Percentiles rank a stretch among this genome's conserved stretches.
Conservation (phyloP, 257 asterid species). For the Solanum piurae region DNA sequence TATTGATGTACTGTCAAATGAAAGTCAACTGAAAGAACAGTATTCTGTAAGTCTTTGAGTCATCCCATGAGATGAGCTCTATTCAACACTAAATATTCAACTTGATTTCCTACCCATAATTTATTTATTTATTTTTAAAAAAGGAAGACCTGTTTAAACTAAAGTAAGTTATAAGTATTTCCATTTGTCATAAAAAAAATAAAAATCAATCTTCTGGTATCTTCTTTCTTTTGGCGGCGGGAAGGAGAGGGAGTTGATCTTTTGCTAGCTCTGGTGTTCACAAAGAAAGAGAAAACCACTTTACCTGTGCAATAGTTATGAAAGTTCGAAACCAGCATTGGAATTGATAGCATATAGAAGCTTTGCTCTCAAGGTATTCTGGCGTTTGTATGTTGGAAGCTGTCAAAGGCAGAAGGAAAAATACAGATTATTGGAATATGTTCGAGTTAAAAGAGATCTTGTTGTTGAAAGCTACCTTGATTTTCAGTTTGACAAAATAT, state of each 20-base stretch:
- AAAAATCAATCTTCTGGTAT: neutral
- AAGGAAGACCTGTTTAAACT: neutral
- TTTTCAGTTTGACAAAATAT: neutral
- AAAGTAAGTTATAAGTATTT: neutral
- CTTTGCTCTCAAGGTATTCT: conserved; percentile 73
- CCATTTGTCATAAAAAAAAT: neutral
- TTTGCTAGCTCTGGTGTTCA: neutral
- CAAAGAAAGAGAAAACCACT: neutral
- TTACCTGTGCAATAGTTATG: conserved; percentile 22
- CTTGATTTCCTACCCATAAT: neutral
- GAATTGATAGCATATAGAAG: conserved; percentile 89
- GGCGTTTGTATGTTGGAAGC: conserved; percentile 95
- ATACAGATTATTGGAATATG: neutral
- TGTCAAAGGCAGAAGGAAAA: conserved; percentile 25
- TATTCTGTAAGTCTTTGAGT: neutral
- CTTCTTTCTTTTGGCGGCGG: neutral
- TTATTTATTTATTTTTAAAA: neutral
- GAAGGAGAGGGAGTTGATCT: neutral
- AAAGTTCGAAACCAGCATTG: conserved; percentile 93
- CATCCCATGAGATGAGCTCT: neutral
- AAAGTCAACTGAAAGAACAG: neutral
- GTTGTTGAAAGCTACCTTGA: neutral
- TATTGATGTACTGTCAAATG: neutral
- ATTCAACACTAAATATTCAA: neutral
- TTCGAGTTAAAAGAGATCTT: neutral